Conservation (phyloP, 2,329 filamentous ascomycete species). For the Fusarium transvaalense region DNA sequence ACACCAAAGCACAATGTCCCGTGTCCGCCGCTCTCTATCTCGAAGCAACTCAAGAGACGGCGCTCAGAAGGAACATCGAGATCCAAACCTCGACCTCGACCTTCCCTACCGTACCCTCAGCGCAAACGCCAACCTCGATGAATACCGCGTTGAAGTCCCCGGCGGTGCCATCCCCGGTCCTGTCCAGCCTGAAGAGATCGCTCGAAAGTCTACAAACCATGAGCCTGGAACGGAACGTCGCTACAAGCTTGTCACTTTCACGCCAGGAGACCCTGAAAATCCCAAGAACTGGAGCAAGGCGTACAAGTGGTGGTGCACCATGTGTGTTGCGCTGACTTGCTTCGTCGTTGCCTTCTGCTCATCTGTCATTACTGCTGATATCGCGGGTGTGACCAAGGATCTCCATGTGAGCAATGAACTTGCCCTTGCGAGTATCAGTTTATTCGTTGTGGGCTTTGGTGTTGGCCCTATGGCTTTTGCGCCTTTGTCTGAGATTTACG, state of each 20-base stretch:
- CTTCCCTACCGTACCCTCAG: constrained; percentile 75
- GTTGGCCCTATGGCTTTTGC: constrained; percentile 85
- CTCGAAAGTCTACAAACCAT: constrained; percentile 34
- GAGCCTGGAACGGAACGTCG: constrained; percentile 41
- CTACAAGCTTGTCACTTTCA: constrained; percentile 73
- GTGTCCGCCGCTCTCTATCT: constrained; percentile 45
- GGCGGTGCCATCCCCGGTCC: constrained; percentile 70
- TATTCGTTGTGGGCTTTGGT: constrained; percentile 87
- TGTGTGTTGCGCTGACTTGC: constrained; percentile 82
- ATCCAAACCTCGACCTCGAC: constrained; percentile 63
- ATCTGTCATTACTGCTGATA: constrained; percentile 82
- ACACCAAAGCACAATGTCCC: constrained; percentile 29
- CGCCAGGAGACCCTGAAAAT: constrained; percentile 77
- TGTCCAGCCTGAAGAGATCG: constrained; percentile 44
- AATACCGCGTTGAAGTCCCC: constrained; percentile 74
- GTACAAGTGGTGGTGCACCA: constrained; percentile 86
- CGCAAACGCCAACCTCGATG: constrained; percentile 70
- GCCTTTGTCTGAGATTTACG: constrained; percentile 80
- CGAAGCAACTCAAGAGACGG: constrained; percentile 18
- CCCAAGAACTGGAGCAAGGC: constrained; percentile 87
- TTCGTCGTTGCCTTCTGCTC: constrained; percentile 80
- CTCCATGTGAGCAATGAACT: constrained; percentile 81
- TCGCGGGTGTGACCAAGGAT: constrained; percentile 71
- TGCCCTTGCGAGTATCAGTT: constrained; percentile 75
- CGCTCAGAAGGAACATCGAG: constrained; percentile 53